Conservation (phyloP, 192 early-diverging fungal genomes). For the Backusella luteola region DNA sequence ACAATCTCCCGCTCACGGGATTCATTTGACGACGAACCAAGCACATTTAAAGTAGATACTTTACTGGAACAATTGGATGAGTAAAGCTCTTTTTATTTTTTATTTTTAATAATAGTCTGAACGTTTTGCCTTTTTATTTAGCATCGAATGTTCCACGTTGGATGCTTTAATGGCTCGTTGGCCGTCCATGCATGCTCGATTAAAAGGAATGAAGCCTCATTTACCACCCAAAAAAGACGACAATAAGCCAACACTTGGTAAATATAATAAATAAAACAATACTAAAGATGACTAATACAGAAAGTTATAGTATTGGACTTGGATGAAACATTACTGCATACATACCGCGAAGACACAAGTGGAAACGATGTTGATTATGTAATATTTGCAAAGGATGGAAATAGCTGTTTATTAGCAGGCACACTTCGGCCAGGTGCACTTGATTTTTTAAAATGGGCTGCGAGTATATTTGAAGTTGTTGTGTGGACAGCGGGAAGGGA, state of each 20-base stretch:
- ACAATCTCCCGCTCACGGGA: slow-evolving; percentile 21
- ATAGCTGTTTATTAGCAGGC: slow-evolving; percentile 26
- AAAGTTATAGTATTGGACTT: slow-evolving; percentile 30
- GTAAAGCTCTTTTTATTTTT: slow-evolving; percentile 4
- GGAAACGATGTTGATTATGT: slow-evolving; percentile 29
- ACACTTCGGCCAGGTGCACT: slow-evolving; percentile 32
- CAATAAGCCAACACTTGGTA: slow-evolving; percentile 34
- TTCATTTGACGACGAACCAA: slow-evolving; percentile 12
- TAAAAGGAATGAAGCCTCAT: slow-evolving; percentile 33
- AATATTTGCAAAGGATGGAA: slow-evolving; percentile 28
- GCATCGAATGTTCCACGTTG: slow-evolving; percentile 33
- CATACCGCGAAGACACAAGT: slow-evolving; percentile 24
- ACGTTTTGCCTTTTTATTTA: background rate
- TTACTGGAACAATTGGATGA: slow-evolving; percentile 38
- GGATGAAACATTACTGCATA: slow-evolving; percentile 39
- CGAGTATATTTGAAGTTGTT: slow-evolving; percentile 35
- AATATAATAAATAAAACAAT: background rate
- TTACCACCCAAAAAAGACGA: slow-evolving; percentile 37
- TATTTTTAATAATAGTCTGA: background rate
- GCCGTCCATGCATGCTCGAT: slow-evolving; percentile 34
- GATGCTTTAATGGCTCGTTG: slow-evolving; percentile 37
- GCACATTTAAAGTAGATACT: slow-evolving; percentile 24
- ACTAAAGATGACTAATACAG: background rate
- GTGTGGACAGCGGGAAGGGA: slow-evolving; percentile 39
- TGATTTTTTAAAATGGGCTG: slow-evolving; percentile 34